Conservation (phyloP, 768 basidiomycete species). For the Naganishia friedmannii region DNA sequence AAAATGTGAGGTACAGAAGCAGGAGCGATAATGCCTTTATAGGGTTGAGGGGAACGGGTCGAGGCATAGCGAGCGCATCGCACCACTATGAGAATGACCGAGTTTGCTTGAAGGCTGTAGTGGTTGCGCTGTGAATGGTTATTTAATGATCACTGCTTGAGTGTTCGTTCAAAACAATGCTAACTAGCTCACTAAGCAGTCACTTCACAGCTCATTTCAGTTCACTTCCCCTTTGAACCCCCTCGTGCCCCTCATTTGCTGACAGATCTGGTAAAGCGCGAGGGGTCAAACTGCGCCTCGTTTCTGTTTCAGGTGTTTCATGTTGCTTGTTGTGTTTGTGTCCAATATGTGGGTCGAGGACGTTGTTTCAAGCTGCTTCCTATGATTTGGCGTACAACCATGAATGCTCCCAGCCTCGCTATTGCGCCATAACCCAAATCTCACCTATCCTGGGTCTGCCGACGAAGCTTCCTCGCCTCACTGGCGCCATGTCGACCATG, state of each 20-base stretch:
- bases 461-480: not conserved
- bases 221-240: not conserved
- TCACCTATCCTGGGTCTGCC: not conserved
- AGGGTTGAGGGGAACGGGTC: not conserved
- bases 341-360: too few species aligned
- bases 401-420: not conserved
- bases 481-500: not conserved
- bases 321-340: not conserved
- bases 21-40: conserved; percentile 18
- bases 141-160: too few species aligned
- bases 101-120: not conserved
- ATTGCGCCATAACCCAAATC: not conserved
- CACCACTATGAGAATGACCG: not conserved
- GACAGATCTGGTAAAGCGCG: not conserved
- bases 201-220: too few species aligned
- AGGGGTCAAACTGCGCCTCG: not conserved
- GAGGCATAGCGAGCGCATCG: conserved; percentile 19
- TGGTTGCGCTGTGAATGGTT: not conserved
- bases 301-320: not conserved
- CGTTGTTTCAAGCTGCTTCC: not conserved
- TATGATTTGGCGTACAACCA: too few species aligned
- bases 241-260: too few species aligned
- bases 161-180: too few species aligned
- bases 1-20: conserved; percentile 22
- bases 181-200: too few species aligned